Evolutionary conservation across 495 filamentous ascomycete species (phyloP).

Genomic region (Oidiodendron maius): DNA sequence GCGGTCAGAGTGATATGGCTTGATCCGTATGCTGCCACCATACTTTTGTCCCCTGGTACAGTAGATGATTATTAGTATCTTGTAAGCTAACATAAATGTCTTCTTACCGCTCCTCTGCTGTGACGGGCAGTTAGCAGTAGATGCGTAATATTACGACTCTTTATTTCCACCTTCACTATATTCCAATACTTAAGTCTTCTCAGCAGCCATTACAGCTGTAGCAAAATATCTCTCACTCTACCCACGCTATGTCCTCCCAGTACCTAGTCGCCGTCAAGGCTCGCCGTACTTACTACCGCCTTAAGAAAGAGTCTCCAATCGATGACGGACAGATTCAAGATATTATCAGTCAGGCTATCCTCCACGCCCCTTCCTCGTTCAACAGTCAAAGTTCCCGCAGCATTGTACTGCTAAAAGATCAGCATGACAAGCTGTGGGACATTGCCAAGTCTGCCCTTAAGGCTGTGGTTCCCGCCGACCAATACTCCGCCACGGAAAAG

Average conservation of each 20-base stretch:
- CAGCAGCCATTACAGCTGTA: neutral
- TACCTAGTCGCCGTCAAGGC: constrained; percentile 47
- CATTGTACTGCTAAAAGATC: constrained; percentile 53
- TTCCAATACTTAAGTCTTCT: too few relatives aligned
- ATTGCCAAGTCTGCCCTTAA: constrained; percentile 47
- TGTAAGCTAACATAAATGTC: too few relatives aligned
- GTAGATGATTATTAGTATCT: too few relatives aligned
- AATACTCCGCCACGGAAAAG: constrained; percentile 39
- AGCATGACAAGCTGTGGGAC: constrained; percentile 63
- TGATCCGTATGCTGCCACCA: too few relatives aligned
- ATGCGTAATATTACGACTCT: too few relatives aligned
- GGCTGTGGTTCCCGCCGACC: constrained; percentile 50
- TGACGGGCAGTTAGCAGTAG: too few relatives aligned
- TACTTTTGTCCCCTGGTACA: too few relatives aligned
- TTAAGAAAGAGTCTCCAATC: constrained; percentile 51
- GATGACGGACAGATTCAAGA: constrained; percentile 45
- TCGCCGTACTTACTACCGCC: constrained; percentile 54
- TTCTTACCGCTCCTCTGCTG: too few relatives aligned
- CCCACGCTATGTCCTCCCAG: constrained; percentile 14
- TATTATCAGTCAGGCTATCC: constrained; percentile 46
- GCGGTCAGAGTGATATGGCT: too few relatives aligned
- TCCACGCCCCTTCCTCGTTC: constrained; percentile 55
- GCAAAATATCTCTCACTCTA: neutral
- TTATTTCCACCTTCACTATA: too few relatives aligned
- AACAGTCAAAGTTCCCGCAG: constrained; percentile 60